These are phyloP conservation scores for Podospora bellae-mahoneyi DNA, from an alignment of 495 filamentous ascomycete genomes.

Conservation along the genomic window DNA sequence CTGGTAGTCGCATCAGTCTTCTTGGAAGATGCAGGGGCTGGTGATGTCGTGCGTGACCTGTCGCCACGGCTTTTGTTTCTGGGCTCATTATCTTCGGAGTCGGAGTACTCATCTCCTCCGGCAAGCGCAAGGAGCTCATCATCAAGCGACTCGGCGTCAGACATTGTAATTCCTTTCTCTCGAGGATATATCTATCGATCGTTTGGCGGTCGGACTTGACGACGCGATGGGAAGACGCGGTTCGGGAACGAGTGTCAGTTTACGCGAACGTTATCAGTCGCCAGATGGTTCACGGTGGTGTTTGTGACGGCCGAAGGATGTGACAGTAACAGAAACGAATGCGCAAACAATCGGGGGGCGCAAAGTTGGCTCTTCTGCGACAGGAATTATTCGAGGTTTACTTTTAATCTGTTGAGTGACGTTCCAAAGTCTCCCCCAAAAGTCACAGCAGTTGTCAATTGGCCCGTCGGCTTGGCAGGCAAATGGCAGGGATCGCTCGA, in stretches of 20 bases:
- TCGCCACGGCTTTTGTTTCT: constrained; percentile 24
- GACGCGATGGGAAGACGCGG: constrained; percentile 9
- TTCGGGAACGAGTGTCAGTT: neutral
- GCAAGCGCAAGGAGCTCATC: constrained; percentile 86
- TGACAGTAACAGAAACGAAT: neutral
- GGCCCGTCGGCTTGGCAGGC: neutral
- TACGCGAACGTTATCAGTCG: neutral
- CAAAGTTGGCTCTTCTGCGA: neutral
- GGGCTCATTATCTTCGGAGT: constrained; percentile 43
- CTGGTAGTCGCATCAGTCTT: constrained; percentile 33
- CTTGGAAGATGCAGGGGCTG: constrained; percentile 32
- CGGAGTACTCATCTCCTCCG: constrained; percentile 56
- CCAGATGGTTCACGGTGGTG: neutral
- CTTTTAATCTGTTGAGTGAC: neutral
- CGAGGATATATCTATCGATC: neutral
- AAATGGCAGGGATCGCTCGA: neutral
- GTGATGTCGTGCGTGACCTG: constrained; percentile 35
- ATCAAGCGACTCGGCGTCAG: constrained; percentile 60
- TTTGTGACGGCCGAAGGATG: neutral
- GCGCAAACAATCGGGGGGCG: neutral
- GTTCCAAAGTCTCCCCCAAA: neutral
- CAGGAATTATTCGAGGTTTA: neutral
- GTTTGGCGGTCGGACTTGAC: neutral
- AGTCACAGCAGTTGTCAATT: neutral
- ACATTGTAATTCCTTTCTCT: constrained; percentile 41